Conservation (phyloP, 73 alveolate species). For the Symbiodinium pilosum region DNA sequence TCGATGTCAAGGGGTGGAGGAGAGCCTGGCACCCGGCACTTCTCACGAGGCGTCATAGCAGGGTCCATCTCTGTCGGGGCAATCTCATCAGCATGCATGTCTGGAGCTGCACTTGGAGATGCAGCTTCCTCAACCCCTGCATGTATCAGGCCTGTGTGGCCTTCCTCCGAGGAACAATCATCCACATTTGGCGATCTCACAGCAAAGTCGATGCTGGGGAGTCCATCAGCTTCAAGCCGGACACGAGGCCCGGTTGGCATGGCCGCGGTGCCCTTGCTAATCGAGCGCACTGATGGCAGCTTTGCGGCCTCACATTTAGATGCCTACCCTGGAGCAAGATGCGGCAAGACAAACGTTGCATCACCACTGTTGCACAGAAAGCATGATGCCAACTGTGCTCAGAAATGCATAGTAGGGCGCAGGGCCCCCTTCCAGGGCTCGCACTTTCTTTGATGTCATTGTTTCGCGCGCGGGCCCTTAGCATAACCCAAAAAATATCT, state of each 20-base stretch:
- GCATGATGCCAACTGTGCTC: background rate
- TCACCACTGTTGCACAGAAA: background rate
- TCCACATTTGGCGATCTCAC: conserved; percentile 41
- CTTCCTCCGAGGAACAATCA: conserved; percentile 49
- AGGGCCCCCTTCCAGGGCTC: background rate
- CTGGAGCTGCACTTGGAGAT: background rate
- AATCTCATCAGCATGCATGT: background rate
- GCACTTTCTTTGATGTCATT: background rate
- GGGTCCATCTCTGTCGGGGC: conserved; percentile 69
- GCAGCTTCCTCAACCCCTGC: background rate
- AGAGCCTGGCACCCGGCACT: conserved; percentile 60
- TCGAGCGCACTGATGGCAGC: background rate
- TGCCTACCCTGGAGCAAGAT: background rate
- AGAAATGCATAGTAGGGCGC: too few relatives aligned
- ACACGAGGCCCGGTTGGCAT: background rate
- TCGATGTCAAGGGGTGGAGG: conserved; percentile 51
- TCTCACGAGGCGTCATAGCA: conserved; percentile 16
- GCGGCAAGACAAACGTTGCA: background rate
- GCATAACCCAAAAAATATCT: too few relatives aligned
- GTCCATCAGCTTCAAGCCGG: conserved; percentile 81
- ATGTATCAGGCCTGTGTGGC: conserved; percentile 12
- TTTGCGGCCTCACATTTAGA: background rate
- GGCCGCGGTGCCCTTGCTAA: background rate
- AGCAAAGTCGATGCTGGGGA: conserved; percentile 60
- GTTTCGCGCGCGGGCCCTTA: background rate